A percentile compares a stretch with the other conserved stretches of the same genome.
These are phyloP conservation scores for Pseudofabraea citricarpa DNA, from an alignment of 2,329 filamentous ascomycete species.

Conservation along the genomic window DNA sequence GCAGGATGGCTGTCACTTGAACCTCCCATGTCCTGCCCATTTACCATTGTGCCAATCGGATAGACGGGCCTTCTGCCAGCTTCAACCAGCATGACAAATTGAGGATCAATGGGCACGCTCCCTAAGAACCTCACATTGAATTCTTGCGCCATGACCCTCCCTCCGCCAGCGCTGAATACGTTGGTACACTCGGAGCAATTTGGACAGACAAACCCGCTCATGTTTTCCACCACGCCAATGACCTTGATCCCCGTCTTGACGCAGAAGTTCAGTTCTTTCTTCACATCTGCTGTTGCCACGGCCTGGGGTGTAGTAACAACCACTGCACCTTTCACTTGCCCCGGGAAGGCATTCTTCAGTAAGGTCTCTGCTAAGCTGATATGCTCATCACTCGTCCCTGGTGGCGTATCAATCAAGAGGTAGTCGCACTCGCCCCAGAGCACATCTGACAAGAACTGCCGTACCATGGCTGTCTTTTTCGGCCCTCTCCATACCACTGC, in stretches of 20 bases:
- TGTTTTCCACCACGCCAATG: conserved; percentile 92
- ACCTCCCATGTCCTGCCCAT: conserved; percentile 46
- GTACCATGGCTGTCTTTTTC: conserved; percentile 98
- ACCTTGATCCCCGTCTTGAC: conserved; percentile 76
- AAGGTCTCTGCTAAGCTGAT: conserved; percentile 90
- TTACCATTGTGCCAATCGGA: conserved; percentile 60
- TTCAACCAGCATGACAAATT: conserved; percentile 84
- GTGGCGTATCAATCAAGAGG: conserved; percentile 90
- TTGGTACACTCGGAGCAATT: conserved; percentile 83
- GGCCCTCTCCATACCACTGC: conserved; percentile 97
- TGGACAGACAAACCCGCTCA: conserved; percentile 86
- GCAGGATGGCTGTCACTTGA: conserved; percentile 22
- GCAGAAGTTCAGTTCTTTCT: conserved; percentile 83
- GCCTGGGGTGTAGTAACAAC: conserved; percentile 96
- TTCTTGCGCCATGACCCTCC: conserved; percentile 81
- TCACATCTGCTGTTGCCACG: conserved; percentile 86
- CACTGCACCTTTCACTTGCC: conserved; percentile 79
- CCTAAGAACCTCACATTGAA: conserved; percentile 82
- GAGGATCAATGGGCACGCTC: conserved; percentile 84
- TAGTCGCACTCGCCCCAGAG: conserved; percentile 87
- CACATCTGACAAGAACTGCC: conserved; percentile 90
- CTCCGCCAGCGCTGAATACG: conserved; percentile 88
- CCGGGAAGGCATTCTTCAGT: conserved; percentile 54
- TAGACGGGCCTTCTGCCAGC: conserved; percentile 62
- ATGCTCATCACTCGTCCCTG: conserved; percentile 94